These are phyloP conservation scores for Gleditsia sinensis DNA, from an alignment of 306 rosid species.

Conservation along the genomic window DNA sequence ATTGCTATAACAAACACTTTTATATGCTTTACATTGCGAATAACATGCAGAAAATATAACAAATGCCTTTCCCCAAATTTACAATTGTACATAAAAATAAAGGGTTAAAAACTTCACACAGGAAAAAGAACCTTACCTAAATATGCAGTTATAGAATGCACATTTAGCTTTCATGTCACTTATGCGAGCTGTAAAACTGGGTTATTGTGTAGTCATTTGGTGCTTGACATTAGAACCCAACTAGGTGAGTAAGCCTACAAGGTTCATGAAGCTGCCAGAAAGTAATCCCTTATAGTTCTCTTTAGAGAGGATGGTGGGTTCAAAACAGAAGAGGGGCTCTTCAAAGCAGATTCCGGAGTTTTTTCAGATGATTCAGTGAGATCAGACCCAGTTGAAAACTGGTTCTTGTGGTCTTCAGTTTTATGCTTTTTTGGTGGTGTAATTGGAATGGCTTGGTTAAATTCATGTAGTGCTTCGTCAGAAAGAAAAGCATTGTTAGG, in stretches of 20 bases:
- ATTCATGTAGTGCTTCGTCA: slow-evolving; percentile 29
- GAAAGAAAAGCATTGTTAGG: slow-evolving; percentile 24
- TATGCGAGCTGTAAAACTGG: slow-evolving; percentile 4
- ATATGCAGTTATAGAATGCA: neutral
- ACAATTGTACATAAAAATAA: neutral
- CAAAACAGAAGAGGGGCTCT: slow-evolving; percentile 93
- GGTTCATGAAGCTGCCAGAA: slow-evolving; percentile 51
- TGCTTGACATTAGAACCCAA: slow-evolving; percentile 17
- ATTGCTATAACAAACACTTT: slow-evolving; percentile 20
- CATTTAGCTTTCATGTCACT: slow-evolving; percentile 20
- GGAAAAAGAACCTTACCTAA: slow-evolving; percentile 40
- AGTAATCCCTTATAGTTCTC: slow-evolving; percentile 92
- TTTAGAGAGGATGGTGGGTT: slow-evolving; percentile 81
- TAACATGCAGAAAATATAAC: slow-evolving; percentile 44
- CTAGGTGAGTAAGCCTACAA: neutral
- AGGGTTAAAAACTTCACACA: neutral
- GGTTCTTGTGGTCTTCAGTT: slow-evolving; percentile 55
- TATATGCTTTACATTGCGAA: slow-evolving; percentile 33
- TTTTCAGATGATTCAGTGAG: slow-evolving; percentile 49
- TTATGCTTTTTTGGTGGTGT: slow-evolving; percentile 55
- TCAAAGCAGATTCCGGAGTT: slow-evolving; percentile 70
- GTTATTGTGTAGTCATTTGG: slow-evolving; percentile 7
- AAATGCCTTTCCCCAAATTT: neutral
- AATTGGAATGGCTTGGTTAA: slow-evolving; percentile 35
- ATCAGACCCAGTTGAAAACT: slow-evolving; percentile 38